Base-by-base conservation (phyloP, 208 protist species). In the Lotmaria passim region DNA sequence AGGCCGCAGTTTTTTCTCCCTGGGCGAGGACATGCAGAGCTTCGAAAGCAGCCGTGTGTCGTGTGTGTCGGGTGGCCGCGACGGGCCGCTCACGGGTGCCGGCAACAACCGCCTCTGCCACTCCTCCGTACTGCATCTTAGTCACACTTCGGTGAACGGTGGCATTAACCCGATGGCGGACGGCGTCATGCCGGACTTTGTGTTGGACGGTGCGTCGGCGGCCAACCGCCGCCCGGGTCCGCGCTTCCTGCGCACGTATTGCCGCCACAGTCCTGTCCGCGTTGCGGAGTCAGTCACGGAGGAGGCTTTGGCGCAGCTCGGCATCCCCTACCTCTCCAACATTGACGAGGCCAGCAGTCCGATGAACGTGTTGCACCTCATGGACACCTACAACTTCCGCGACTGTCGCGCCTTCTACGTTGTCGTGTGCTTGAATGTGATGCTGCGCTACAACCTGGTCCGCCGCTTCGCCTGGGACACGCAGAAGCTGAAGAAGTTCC, bases 401-500 rank as follows among this genome's bases (percentile, higher is more conserved):
- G 58, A 67, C 46, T 28, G 26, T 31, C 21, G 44, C 24, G 30
- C 38, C 36, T 73, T 78, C 58, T 89, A 81, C 52, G 75, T 86
- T 10, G 57, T 81, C 30, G 34, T 83, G 26, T 75, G 74, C 78
- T 33, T 91, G 11, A 94, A 94, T 65, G 72, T 92, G 28, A 39
- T 93, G 24, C 66, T 86, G n/a, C 77, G 83, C 12, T 94, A 93
- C 62, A 68, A 64, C 50, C 86, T 94, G 46, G 66, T 84, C n/a
- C 36, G 50, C 30, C 70, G 69, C 43, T 90, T 91, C 47, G 71
- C 73, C 12, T 87, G 89, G 69, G 61, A 85, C 68, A 12, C 76
- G 46, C 23, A 55, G 24, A 63, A 68, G 46, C 71, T 96, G 10
- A 58, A 82, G 23, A 26, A 19, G 15, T 95, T 87, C 52, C 55